Evolutionary conservation across 2,329 filamentous ascomycete genomes (phyloP), one percentile per base, ranked within the genome.

Genomic region (Neofusicoccum cordaticola): DNA sequence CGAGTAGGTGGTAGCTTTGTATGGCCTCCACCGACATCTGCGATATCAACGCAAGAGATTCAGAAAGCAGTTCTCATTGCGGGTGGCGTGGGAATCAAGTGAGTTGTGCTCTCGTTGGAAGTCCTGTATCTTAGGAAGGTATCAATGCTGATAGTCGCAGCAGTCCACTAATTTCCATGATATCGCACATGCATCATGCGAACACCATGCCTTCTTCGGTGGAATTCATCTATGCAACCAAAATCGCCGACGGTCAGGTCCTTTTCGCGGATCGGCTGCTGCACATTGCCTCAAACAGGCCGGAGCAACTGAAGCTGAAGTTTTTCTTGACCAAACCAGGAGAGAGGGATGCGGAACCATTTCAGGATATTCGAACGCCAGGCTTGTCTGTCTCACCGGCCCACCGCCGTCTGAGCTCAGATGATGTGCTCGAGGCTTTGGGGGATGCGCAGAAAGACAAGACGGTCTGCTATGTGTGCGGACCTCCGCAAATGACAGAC

Each of bases 1-100:
- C 85, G 92, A 35, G 86, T 95, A 1, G 93, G 93, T 1, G 93
- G 93, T 0, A 88, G 86, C 69, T 97, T 97, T 71, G 84, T 89
- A 3, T 96, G 88, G 81, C 93, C 93, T 0, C 91, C 90, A 78
- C 81, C 0, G 75, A 76, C 19, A 67, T 84, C 19, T 76, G 83
- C 53, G 71, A 73, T 3, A 68, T 17, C 44, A 2, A 15, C 12
- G 9, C 34, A 51, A n/a, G 45, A 74, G 4, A 80, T 90, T 47
- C 81, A 82, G 48, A 86, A 85, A 62, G 82, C 90, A 4, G 85
- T 96, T 3, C 88, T 96, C 67, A 82, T 96, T 13, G 92, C 91
- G 0, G 92, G 91, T 1, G 92, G 92, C 1, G 88, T 96, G 22
- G 92, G 92, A 0, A 88, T 96, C 64, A 96, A 96, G 85, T 87